These are phyloP conservation scores for Ehretia macrophylla DNA, from an alignment of 257 asterid genomes.

Conservation along the genomic window DNA sequence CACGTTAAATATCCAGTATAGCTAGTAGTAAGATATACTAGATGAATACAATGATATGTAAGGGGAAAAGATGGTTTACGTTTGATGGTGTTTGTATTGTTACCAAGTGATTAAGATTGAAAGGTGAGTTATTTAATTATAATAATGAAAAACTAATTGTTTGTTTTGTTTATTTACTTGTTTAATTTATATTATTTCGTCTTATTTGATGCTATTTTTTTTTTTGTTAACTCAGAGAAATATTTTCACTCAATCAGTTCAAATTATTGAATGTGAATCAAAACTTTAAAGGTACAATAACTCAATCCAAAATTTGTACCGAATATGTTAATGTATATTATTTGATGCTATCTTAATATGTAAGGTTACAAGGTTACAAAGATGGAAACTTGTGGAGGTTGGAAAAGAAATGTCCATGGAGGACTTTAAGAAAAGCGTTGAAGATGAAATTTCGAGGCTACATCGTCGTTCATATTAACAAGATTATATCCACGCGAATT, in stretches of 20 bases:
- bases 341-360: constrained; percentile 17
- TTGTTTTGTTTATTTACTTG: neutral
- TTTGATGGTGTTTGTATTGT: constrained; percentile 17
- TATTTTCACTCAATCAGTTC: too few species aligned
- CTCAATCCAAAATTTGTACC: too few species aligned
- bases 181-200: neutral
- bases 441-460: constrained; percentile 31
- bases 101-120: constrained; percentile 8
- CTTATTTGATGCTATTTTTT: constrained; percentile 16
- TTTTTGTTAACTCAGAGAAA: too few species aligned
- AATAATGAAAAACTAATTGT: neutral
- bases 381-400: constrained; percentile 14
- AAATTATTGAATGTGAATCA: too few species aligned
- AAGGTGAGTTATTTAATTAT: neutral
- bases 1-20: neutral
- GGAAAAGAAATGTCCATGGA: neutral
- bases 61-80: constrained; percentile 18
- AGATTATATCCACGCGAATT: neutral
- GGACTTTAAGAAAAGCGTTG: constrained; percentile 20
- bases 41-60: too few species aligned
- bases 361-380: constrained; percentile 15
- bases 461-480: neutral
- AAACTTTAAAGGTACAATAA: too few species aligned
- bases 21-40: neutral
- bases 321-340: too few species aligned